These are phyloP conservation scores for Pseudogymnoascus sp. DNA, from an alignment of 2,329 filamentous ascomycete genomes.

Conservation along the genomic window DNA sequence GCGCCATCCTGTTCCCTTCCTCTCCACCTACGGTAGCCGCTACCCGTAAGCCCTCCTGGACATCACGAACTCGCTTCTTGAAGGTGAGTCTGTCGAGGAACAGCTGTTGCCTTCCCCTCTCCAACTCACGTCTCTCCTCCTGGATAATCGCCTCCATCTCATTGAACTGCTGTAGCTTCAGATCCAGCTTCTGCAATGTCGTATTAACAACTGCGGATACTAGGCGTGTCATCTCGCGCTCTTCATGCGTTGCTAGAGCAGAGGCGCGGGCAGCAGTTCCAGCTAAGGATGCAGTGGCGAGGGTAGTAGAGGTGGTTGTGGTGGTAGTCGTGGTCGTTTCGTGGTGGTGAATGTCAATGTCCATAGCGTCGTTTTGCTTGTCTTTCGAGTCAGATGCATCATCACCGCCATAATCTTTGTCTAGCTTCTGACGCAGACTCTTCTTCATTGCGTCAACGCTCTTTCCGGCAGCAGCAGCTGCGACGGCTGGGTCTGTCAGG, in stretches of 20 bases:
- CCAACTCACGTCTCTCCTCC: slow-evolving; percentile 84
- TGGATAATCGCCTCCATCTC: slow-evolving; percentile 91
- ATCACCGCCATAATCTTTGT: slow-evolving; percentile 43
- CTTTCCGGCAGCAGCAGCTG: slow-evolving; percentile 80
- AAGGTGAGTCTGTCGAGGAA: slow-evolving; percentile 88
- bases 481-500: slow-evolving; percentile 80
- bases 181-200: slow-evolving; percentile 87
- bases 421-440: slow-evolving; percentile 68
- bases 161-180: slow-evolving; percentile 92
- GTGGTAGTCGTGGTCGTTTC: slow-evolving; percentile 39
- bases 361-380: slow-evolving; percentile 52
- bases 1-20: slow-evolving; percentile 27
- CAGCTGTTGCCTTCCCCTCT: slow-evolving; percentile 82
- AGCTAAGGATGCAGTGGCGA: slow-evolving; percentile 75
- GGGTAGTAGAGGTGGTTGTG: slow-evolving; percentile 39
- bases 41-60: slow-evolving; percentile 64
- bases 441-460: slow-evolving; percentile 81
- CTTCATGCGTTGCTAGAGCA: slow-evolving; percentile 87
- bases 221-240: slow-evolving; percentile 90
- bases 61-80: slow-evolving; percentile 75
- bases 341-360: slow-evolving; percentile 47
- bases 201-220: slow-evolving; percentile 89
- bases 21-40: slow-evolving; percentile 31
- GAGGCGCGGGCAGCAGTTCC: slow-evolving; percentile 78
- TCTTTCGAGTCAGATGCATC: slow-evolving; percentile 42